Base-by-base conservation (phyloP, 257 asterid species). In the Mitragyna speciosa region DNA sequence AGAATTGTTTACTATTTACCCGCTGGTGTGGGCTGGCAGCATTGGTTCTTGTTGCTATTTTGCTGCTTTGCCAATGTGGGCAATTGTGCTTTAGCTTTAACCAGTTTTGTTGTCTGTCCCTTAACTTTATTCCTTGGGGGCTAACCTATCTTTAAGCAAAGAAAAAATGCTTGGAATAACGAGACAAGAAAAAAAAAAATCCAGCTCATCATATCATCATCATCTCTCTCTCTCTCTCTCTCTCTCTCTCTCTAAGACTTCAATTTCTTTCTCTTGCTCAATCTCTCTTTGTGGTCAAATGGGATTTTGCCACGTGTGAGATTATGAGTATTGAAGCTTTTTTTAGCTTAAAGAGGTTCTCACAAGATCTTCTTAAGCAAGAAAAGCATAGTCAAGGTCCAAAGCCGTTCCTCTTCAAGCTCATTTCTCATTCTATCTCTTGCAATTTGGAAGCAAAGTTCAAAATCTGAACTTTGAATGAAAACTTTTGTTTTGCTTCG, bases 61-160 rank as follows among this genome's bases (percentile, higher is more conserved):
- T 84, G 54, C 79, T 78, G 74, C 76, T 77, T 77, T 81, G 83
- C 78, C 81, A 63, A 70, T 85, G 86, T 82, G 81, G 86, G 83
- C 82, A 83, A 85, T 76, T 59, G 26, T 77, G 54, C 82, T 84
- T 82, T 81, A 73, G 77, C 90, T 87, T 90, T 86, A 87, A 86
- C 82, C 85, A 80, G 70, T 82, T 77, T 84, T 66, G 70, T 81
- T 87, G 76, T 72, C 76, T 78, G 79, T 83, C 83, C 84, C 80
- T 83, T 83, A 69, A 79, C 95, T 90, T 90, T 88, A 90, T 89
- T 84, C 90, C 79, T 69, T 58, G 59, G 77, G 69, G 80, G 87
- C 87, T 84, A 85, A 86, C 87, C 83, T 77, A 87, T 85, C 89
- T 84, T 86, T 85, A 88, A 89, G 91, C 91, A 91, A 91, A 89